A percentile compares a stretch with the other conserved stretches of the same genome.
Conservation (phyloP, 345 rosid genomes). For the Erodium maritimum region DNA sequence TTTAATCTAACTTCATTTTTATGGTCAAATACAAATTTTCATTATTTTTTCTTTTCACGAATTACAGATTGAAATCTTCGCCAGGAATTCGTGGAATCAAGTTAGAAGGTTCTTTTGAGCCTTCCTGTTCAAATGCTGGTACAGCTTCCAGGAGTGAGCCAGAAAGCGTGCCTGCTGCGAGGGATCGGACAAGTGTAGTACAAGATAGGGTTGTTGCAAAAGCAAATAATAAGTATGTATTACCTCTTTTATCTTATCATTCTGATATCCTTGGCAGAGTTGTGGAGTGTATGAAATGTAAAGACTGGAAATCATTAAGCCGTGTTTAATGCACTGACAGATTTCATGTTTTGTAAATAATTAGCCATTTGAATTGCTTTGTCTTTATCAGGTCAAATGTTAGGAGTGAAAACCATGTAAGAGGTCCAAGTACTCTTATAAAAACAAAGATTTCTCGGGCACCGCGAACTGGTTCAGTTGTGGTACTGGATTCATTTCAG, state of each 20-base stretch:
- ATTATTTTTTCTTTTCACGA: slow-evolving; percentile 6
- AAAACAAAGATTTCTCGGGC: slow-evolving; percentile 65
- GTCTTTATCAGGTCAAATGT: slow-evolving; percentile 37
- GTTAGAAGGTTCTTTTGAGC: slow-evolving; percentile 48
- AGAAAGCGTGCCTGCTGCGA: slow-evolving; percentile 42
- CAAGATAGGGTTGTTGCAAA: slow-evolving; percentile 51
- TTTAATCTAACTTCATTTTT: not conserved
- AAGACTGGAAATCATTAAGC: not conserved
- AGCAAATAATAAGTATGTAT: slow-evolving; percentile 59
- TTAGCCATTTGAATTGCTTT: not conserved
- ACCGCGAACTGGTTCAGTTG: slow-evolving; percentile 49
- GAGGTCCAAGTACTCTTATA: slow-evolving; percentile 35
- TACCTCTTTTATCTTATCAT: slow-evolving; percentile 9
- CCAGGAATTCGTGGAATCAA: slow-evolving; percentile 45
- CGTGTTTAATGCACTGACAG: not conserved
- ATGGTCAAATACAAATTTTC: not conserved
- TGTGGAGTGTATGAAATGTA: not conserved
- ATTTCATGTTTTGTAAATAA: not conserved
- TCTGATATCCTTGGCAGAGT: slow-evolving; percentile 1
- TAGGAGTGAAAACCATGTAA: slow-evolving; percentile 43
- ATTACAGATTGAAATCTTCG: slow-evolving; percentile 62
- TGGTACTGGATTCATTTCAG: slow-evolving; percentile 60
- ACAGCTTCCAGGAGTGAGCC: slow-evolving; percentile 40
- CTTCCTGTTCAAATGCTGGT: slow-evolving; percentile 49
- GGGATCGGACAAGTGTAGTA: slow-evolving; percentile 34